These are phyloP conservation scores for Grigorovia transvaalensis DNA, from an alignment of 805 yeast genomes.

Conservation along the genomic window DNA sequence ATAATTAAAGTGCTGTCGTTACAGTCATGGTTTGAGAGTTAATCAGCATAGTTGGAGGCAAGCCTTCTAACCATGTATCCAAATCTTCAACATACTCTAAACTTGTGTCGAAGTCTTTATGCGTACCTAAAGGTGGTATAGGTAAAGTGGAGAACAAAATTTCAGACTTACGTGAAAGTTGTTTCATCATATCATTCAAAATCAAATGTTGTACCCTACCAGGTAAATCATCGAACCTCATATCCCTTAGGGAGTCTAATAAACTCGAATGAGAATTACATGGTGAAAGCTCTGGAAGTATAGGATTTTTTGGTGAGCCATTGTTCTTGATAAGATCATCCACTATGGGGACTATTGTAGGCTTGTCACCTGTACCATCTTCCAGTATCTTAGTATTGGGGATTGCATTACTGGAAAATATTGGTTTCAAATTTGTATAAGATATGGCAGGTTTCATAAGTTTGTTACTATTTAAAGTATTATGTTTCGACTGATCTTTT, in stretches of 20 bases:
- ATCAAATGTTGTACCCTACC: conserved; percentile 86
- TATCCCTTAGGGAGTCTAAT: conserved; percentile 28
- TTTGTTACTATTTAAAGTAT: neutral
- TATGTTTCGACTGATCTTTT: neutral
- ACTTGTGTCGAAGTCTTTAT: conserved; percentile 55
- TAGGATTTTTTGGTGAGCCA: conserved; percentile 6
- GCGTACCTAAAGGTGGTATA: conserved; percentile 77
- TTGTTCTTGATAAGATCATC: conserved; percentile 10
- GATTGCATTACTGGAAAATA: conserved; percentile 59
- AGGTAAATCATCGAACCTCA: conserved; percentile 77
- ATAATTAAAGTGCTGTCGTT: conserved; percentile 66
- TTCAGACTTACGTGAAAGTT: conserved; percentile 49
- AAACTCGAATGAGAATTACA: conserved; percentile 26
- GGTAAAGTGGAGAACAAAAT: conserved; percentile 86
- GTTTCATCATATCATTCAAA: conserved; percentile 73
- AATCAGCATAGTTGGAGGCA: conserved; percentile 75
- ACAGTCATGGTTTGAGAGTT: conserved; percentile 95
- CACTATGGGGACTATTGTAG: conserved; percentile 49
- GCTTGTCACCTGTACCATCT: conserved; percentile 58
- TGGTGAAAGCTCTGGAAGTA: conserved; percentile 24
- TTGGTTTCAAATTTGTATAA: conserved; percentile 34
- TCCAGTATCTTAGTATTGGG: conserved; percentile 60
- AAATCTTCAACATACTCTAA: conserved; percentile 65
- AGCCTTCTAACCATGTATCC: conserved; percentile 67
- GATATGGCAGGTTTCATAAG: conserved; percentile 4